Base-by-base conservation (phyloP, 768 basidiomycete species). In the Dacryopinax primogenitus region DNA sequence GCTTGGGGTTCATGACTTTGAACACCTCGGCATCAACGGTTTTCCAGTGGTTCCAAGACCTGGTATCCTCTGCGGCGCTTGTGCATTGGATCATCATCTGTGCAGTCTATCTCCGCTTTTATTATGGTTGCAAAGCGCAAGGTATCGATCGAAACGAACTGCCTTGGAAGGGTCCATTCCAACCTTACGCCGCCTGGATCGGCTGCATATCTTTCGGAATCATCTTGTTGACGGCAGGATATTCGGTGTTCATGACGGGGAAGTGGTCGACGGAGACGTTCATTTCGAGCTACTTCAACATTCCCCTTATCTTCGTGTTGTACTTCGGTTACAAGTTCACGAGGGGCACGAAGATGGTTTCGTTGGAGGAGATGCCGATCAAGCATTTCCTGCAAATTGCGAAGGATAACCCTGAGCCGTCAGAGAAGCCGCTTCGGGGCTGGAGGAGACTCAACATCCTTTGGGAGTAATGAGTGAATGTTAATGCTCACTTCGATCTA, bases 351-450 rank as follows among this genome's bases (percentile, higher is more conserved):
- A 74, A 75, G 36, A 63, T 76, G 44, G 85, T 85, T 85, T 80
- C 78, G 66, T 77, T 82, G 1, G 65, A 77, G 26, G 83, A 88
- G 68, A 86, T 87, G 82, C 35, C 36, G 13, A 64, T 64, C 37
- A 39, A 39, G 37, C 37, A 39, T 39, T 39, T 39, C 37, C n/a
- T 39, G 37, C 37, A 39, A n/a, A 39, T 39, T n/a, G 37, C 37
- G 37, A 11, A 39, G 11, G 37, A 39, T 39, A 39, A 39, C 37
- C 37, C 37, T 11, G 37, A 39, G 37, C 37, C 37, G 37, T n/a
- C 37, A 11, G 37, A 39, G 37, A 39, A 39, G 37, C 37, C 37
- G 37, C 12, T n/a, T 39, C 11, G 12, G 11, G 37, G 37, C 12
- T 39, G 37, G 37, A 39, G 37, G 37, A 39, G 37, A n/a, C n/a